Percentiles rank a stretch among this genome's conserved stretches.
These are phyloP conservation scores for Sicyos baderoa DNA, from an alignment of 306 rosid species.

Conservation along the genomic window DNA sequence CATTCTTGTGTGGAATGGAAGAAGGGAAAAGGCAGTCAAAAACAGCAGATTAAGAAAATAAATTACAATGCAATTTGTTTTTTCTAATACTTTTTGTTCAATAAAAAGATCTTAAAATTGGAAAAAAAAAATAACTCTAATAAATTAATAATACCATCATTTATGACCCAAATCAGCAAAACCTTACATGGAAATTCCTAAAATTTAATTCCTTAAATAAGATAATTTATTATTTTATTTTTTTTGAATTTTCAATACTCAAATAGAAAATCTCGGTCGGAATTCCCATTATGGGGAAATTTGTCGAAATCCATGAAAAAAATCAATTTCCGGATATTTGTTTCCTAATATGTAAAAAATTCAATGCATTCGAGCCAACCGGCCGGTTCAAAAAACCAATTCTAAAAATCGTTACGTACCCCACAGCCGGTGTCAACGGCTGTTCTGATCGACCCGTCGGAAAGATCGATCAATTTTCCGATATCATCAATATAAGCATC, in stretches of 20 bases:
- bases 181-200: background rate
- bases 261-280: background rate
- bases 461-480: conserved; percentile 53
- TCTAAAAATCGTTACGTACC: conserved; percentile 36
- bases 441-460: conserved; percentile 70
- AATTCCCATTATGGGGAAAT: background rate
- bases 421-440: conserved; percentile 98
- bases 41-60: too few relatives aligned
- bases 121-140: too few relatives aligned
- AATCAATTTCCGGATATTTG: background rate
- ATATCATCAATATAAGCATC: conserved; percentile 68
- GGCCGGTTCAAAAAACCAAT: background rate
- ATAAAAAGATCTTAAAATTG: background rate
- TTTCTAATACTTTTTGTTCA: background rate
- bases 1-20: background rate
- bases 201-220: background rate
- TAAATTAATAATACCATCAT: too few relatives aligned
- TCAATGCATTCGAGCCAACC: background rate
- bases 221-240: too few relatives aligned
- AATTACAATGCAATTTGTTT: background rate
- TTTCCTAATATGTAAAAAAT: background rate
- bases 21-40: background rate
- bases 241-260: background rate
- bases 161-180: too few relatives aligned
- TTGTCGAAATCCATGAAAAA: background rate